Evolutionary conservation across 2,329 filamentous ascomycete species (phyloP), one percentile per base, ranked within the genome.

Genomic region (Trichoderma sp.): DNA sequence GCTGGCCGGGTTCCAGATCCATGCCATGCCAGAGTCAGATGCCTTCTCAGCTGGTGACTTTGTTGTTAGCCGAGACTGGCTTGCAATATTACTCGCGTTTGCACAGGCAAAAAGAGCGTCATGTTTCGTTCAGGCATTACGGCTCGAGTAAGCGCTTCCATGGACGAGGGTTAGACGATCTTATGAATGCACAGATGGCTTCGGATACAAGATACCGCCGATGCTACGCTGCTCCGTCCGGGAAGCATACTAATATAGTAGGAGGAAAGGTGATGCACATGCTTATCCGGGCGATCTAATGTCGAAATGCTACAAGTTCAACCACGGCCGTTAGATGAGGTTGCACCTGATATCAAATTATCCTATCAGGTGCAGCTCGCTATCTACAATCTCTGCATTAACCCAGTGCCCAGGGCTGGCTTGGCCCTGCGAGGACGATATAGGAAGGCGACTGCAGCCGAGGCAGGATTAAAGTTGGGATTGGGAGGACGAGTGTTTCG

Each of bases 241-340:
- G 53, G 16, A 45, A 63, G 38, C 29, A 27, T 63, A 63, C 68
- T 50, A 71, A 50, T 71, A 27, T 24, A 71, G 56, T 35, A 71
- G 59, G 56, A 71, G 68, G 12, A 56, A 63, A 65, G 35, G 12
- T 38, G 14, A 38, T 56, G 14, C 4, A 65, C 29, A 45, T 38
- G 69, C 60, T 73, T 73, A 65, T 73, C 69, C 31, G 67, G 50
- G 24, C 53, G 45, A 68, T 68, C 67, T 59, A 60, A 73, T 73
- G 29, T 45, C 14, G 59, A 45, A 33, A 21, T 38, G 6, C 18
- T 21, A 45, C 41, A 65, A 33, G 56, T 35, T 29, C 29, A 73
- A 53, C 35, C 6, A 38, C 31, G 31, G 14, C 38, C 38, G 29
- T 38, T 35, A 65, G 21, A 56, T 65, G 60, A 73, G 45, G 69